Base-by-base conservation (phyloP, 805 yeast genomes). In the Barnettozyma salicaria region DNA sequence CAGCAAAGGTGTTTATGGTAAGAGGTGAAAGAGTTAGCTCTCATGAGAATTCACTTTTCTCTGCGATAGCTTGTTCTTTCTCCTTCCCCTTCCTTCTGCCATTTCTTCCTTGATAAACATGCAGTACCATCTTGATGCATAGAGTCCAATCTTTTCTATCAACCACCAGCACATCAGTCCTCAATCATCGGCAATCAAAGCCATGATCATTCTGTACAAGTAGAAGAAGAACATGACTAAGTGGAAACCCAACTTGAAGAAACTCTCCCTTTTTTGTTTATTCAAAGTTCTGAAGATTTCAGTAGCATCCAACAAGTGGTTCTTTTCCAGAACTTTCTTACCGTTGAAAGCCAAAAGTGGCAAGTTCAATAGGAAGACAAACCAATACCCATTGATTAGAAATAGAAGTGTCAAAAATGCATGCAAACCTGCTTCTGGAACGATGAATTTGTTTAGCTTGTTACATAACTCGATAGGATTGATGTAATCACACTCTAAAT, bases 401-500 rank as follows among this genome's bases (percentile, higher is more conserved):
- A 90, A 81, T 47, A 85, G 63, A 4, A 71, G 41, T 6, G 95
- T 72, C 47, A 88, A 59, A 40, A 80, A 66, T 2, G 72, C 92
- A 54, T 90, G 97, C 41, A 85, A 64, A 4, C 71, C 79, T 19
- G 95, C 96, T 64, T 92, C 97, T 33, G 97, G 97, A 27, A 83
- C 68, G 52, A 90, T 79, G 65, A 85, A 79, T 52, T 82, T 79
- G 71, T 92, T 92, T 59, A 92, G 76, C 56, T 85, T 81, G 67
- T 86, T 86, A 67, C 98, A 92, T 52, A 92, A 72, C 65, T 90
- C 97, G 59, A 90, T 87, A 40, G 97, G 97, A 63, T 90, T 92
- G 67, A 90, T 89, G 70, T 90, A 92, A 63, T 92, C 98, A 56
- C 89, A 80, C 64, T 86, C 97, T 61, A 89, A 72, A 64, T 89